Evolutionary conservation across 169 alveolate genomes (phyloP).

Genomic region (Plasmodium vinckei): DNA sequence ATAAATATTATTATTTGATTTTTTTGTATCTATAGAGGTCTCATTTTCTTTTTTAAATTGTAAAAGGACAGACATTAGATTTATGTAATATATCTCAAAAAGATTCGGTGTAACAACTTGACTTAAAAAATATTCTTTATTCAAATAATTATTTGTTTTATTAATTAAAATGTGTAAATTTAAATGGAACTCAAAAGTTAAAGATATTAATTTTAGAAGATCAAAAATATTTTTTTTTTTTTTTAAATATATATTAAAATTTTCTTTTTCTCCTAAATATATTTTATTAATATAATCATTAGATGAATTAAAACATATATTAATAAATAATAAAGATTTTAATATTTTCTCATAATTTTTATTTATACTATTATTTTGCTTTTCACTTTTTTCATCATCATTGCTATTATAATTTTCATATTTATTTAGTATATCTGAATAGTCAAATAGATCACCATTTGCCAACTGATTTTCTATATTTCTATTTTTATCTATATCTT

Average conservation of each 20-base stretch:
- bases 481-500: background rate
- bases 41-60: slow-evolving; percentile 9
- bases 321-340: slow-evolving; percentile 23
- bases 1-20: too few relatives aligned
- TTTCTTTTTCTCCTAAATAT: slow-evolving; percentile 43
- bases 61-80: slow-evolving; percentile 29
- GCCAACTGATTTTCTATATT: background rate
- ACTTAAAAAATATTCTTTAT: slow-evolving; percentile 39
- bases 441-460: background rate
- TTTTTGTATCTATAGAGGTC: background rate
- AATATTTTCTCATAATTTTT: background rate
- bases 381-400: background rate
- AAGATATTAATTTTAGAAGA: slow-evolving; percentile 16
- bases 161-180: slow-evolving; percentile 29
- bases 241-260: slow-evolving; percentile 37
- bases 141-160: slow-evolving; percentile 53
- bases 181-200: slow-evolving; percentile 70
- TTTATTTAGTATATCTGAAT: background rate
- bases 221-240: slow-evolving; percentile 60
- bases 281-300: slow-evolving; percentile 45
- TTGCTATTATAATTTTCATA: background rate
- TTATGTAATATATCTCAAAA: slow-evolving; percentile 26
- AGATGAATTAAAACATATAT: slow-evolving; percentile 32
- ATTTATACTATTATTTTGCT: too few relatives aligned
- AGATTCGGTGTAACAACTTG: background rate